These are phyloP conservation scores for Aaosphaeria arxii DNA, from an alignment of 2,329 filamentous ascomycete species.

Conservation along the genomic window DNA sequence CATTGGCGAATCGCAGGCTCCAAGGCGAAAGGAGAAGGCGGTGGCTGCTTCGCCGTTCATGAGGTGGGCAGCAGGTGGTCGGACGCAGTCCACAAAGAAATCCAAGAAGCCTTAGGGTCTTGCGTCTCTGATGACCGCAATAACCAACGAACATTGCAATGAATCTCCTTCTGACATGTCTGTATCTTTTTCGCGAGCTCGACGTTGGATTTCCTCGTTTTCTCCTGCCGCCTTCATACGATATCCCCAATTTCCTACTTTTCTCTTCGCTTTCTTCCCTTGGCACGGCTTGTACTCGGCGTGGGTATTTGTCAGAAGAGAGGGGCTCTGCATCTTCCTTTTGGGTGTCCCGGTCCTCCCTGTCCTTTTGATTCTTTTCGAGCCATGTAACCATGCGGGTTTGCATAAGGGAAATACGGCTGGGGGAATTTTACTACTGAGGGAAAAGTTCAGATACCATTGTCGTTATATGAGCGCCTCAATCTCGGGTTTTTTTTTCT, in stretches of 20 bases:
- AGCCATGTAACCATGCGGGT: too few species aligned
- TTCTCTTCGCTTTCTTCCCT: neutral
- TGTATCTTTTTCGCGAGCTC: too few species aligned
- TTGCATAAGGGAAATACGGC: slow-evolving; percentile 1
- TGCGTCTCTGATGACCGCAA: neutral
- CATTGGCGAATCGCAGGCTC: neutral
- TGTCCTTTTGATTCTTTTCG: too few species aligned
- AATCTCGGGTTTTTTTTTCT: neutral
- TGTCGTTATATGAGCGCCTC: slow-evolving; percentile 5
- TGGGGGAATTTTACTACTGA: slow-evolving; percentile 2
- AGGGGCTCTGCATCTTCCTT: slow-evolving; percentile 25
- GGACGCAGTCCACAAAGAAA: slow-evolving; percentile 9
- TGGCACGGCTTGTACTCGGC: too few species aligned
- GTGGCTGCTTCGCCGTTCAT: slow-evolving; percentile 8
- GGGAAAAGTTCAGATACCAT: slow-evolving; percentile 10
- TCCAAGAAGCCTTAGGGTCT: slow-evolving; percentile 7
- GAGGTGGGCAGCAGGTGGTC: slow-evolving; percentile 16
- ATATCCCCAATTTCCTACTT: neutral
- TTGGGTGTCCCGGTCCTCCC: slow-evolving; percentile 17
- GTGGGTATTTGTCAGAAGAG: too few species aligned
- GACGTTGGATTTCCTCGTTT: neutral
- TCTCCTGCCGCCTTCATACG: neutral
- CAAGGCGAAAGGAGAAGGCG: slow-evolving; percentile 1
- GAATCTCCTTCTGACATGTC: slow-evolving; percentile 3
- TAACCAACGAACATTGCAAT: slow-evolving; percentile 6